Conservation (phyloP, 1,284 basidiomycete genomes). For the Boletus smithii region DNA sequence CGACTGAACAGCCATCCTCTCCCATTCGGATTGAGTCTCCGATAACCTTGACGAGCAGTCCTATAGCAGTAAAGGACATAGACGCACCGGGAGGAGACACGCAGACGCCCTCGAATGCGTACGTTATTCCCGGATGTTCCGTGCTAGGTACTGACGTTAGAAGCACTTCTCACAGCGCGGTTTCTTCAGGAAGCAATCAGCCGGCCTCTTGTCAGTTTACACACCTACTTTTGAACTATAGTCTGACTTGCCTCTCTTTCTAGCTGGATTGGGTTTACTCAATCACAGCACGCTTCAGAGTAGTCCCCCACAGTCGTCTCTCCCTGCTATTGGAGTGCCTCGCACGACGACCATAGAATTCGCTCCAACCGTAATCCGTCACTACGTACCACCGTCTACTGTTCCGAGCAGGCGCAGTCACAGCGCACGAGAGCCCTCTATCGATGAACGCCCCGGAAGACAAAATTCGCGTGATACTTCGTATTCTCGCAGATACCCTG, state of each 20-base stretch:
- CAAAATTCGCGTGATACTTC: conserved; percentile 6
- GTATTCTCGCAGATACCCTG: conserved; percentile 16
- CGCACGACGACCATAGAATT: conserved; percentile 60
- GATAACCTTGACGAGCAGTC: not conserved
- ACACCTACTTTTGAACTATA: not conserved
- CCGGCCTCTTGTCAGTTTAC: conserved; percentile 13
- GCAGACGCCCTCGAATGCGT: conserved; percentile 8
- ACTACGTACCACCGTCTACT: conserved; percentile 15
- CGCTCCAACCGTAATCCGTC: conserved; percentile 28
- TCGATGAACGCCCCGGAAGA: conserved; percentile 6
- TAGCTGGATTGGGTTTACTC: conserved; percentile 29
- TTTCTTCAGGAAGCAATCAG: conserved; percentile 24
- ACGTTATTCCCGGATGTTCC: not conserved
- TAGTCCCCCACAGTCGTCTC: conserved; percentile 4
- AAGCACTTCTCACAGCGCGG: conserved; percentile 38
- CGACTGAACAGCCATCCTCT: conserved; percentile 1
- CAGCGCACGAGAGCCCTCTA: not conserved
- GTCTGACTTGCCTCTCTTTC: conserved; percentile 3
- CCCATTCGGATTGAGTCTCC: conserved; percentile 1
- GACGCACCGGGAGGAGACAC: conserved; percentile 10
- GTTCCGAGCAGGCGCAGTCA: conserved; percentile 4
- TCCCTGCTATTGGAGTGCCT: conserved; percentile 27
- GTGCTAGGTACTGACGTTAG: not conserved
- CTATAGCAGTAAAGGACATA: not conserved
- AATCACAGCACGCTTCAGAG: conserved; percentile 35